Conservation (phyloP, 345 rosid genomes). For the Brassica incana region DNA sequence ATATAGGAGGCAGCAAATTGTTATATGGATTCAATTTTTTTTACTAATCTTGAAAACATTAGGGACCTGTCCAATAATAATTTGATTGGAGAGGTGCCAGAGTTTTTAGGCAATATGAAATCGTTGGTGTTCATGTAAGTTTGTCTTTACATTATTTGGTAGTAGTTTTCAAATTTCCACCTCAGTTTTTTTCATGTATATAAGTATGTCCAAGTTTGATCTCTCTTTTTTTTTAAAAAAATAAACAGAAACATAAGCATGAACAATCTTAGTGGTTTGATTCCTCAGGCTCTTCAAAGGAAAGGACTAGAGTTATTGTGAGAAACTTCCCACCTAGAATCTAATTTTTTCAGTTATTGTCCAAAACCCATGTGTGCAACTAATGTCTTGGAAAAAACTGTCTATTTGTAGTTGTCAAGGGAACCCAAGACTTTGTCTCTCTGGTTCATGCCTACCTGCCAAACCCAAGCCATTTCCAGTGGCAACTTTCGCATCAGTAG, state of each 20-base stretch:
- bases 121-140: constrained; percentile 49
- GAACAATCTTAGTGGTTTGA: constrained; percentile 43
- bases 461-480: not conserved
- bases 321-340: not conserved
- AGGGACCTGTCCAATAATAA: constrained; percentile 45
- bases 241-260: constrained; percentile 42
- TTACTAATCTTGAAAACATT: not conserved
- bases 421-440: constrained; percentile 23
- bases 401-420: constrained; percentile 1
- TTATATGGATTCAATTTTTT: not conserved
- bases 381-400: not conserved
- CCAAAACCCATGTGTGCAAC: not conserved
- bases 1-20: not conserved
- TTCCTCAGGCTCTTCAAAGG: constrained; percentile 40
- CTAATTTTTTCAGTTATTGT: not conserved
- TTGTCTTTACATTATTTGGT: not conserved
- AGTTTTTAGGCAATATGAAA: constrained; percentile 42
- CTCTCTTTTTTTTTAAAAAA: not conserved
- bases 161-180: not conserved
- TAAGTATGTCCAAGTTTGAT: not conserved
- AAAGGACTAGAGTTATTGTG: constrained; percentile 14
- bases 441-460: not conserved
- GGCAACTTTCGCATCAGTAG: constrained; percentile 3
- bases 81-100: constrained; percentile 39
- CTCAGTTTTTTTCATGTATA: not conserved